Conservation (phyloP, 495 filamentous ascomycete species). For the Cercophora scortea region DNA sequence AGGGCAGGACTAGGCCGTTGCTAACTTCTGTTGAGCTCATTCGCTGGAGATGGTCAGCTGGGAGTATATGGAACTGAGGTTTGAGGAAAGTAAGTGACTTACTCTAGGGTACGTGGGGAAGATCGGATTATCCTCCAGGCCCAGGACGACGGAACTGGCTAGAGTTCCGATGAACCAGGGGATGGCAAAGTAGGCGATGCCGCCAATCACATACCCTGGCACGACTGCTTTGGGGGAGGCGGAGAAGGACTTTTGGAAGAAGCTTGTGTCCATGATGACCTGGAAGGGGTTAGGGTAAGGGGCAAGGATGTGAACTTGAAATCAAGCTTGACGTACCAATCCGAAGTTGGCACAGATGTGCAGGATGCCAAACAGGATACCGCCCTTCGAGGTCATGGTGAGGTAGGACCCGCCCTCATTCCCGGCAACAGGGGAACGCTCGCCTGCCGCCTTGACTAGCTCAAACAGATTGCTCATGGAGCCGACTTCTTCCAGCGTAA, state of each 20-base stretch:
- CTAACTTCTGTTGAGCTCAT: background rate
- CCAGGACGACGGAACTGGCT: constrained; percentile 40
- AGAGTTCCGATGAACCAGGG: constrained; percentile 44
- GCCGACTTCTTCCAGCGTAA: constrained; percentile 29
- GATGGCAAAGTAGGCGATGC: constrained; percentile 43
- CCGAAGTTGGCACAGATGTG: background rate
- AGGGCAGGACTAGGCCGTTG: background rate
- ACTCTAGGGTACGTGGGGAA: constrained; percentile 48
- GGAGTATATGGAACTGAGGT: background rate
- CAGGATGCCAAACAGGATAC: constrained; percentile 5
- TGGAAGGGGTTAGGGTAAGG: background rate
- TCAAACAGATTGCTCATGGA: background rate
- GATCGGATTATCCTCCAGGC: constrained; percentile 34
- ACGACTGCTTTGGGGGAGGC: constrained; percentile 36
- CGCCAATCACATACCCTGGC: constrained; percentile 42
- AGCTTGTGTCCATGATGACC: constrained; percentile 39
- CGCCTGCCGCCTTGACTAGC: background rate
- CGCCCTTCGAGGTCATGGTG: constrained; percentile 42
- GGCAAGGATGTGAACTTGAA: constrained; percentile 11
- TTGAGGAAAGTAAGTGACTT: background rate
- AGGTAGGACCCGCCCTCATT: constrained; percentile 46
- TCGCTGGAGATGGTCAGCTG: background rate
- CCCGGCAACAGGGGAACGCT: constrained; percentile 19
- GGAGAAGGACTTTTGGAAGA: constrained; percentile 45
- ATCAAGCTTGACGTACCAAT: background rate